phyloP scores from a whole-genome alignment of 129 eudicot species.

The Saposhnikovia divaricata region DNA sequence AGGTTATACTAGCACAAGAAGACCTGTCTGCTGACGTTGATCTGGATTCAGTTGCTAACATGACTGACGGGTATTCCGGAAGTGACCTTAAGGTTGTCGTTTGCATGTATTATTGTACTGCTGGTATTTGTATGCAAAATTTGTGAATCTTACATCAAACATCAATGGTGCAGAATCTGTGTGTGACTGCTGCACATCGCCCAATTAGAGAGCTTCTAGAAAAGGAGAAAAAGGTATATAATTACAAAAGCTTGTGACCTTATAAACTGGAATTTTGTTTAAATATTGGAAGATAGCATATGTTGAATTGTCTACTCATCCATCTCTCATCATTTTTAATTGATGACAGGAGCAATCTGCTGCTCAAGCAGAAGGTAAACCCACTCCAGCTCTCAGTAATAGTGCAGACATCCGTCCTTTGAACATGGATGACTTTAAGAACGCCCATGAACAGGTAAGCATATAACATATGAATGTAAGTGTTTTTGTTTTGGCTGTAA shows the following conservation, averaged over 20 bases:
- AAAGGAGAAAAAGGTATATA: slow-evolving; percentile 65
- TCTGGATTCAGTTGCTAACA: slow-evolving; percentile 77
- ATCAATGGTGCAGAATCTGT: slow-evolving; percentile 58
- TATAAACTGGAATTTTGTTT: not conserved
- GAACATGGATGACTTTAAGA: slow-evolving; percentile 66
- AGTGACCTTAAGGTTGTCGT: slow-evolving; percentile 80
- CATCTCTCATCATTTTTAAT: not conserved
- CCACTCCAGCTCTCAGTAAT: slow-evolving; percentile 65
- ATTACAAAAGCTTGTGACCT: not conserved
- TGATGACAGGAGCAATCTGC: slow-evolving; percentile 62
- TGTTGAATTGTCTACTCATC: not conserved
- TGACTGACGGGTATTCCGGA: slow-evolving; percentile 96
- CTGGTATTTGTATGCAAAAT: not conserved
- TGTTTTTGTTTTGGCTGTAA: not conserved
- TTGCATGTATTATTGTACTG: not conserved
- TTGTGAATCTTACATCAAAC: not conserved
- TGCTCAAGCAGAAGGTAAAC: slow-evolving; percentile 76
- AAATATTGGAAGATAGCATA: not conserved
- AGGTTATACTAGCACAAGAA: slow-evolving; percentile 76
- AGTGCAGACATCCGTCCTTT: slow-evolving; percentile 79
- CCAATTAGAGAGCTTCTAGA: slow-evolving; percentile 85
- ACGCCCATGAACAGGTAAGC: slow-evolving; percentile 75
- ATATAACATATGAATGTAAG: not conserved
- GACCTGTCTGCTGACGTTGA: slow-evolving; percentile 81
- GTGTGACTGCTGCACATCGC: slow-evolving; percentile 93